phyloP scores from a whole-genome alignment of 1,139 yeast genomes.

The Taiozyma sp. region DNA sequence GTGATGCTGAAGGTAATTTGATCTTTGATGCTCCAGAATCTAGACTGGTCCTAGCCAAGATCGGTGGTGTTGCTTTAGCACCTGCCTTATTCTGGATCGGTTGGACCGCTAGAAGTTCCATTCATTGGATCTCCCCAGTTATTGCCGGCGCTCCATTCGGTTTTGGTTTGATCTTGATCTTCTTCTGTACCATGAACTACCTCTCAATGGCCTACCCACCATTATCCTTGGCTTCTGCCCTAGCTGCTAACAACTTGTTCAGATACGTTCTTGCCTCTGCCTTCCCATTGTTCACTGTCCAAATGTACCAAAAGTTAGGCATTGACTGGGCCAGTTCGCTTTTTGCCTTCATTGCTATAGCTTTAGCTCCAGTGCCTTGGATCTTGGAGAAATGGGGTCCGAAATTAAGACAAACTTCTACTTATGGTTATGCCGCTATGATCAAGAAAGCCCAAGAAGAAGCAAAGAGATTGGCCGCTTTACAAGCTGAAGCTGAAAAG shows the following conservation, averaged over 20 bases:
- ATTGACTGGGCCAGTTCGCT: constrained; percentile 79
- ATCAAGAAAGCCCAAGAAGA: constrained; percentile 32
- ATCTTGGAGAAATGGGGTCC: constrained; percentile 52
- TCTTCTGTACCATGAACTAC: constrained; percentile 69
- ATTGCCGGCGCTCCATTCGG: constrained; percentile 77
- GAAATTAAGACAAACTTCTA: constrained; percentile 44
- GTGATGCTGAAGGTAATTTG: constrained; percentile 51
- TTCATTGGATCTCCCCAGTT: constrained; percentile 81
- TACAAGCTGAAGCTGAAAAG: constrained; percentile 11
- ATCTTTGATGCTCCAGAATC: constrained; percentile 42
- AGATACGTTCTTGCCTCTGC: constrained; percentile 57
- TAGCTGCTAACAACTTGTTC: constrained; percentile 74
- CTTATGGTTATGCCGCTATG: constrained; percentile 54
- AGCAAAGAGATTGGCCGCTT: constrained; percentile 12
- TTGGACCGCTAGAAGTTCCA: constrained; percentile 60
- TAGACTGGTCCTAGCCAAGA: constrained; percentile 40
- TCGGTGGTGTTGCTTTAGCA: constrained; percentile 63
- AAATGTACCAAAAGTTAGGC: constrained; percentile 64
- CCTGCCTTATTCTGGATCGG: constrained; percentile 76
- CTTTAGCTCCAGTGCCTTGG: constrained; percentile 71
- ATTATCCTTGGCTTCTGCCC: constrained; percentile 64
- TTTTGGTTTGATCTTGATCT: constrained; percentile 65
- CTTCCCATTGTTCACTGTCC: constrained; percentile 71
- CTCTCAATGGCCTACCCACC: constrained; percentile 77
- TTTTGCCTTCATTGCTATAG: constrained; percentile 67